Evolutionary conservation across 139 green algal species (phyloP).

Genomic region (Coelastrella sp.): DNA sequence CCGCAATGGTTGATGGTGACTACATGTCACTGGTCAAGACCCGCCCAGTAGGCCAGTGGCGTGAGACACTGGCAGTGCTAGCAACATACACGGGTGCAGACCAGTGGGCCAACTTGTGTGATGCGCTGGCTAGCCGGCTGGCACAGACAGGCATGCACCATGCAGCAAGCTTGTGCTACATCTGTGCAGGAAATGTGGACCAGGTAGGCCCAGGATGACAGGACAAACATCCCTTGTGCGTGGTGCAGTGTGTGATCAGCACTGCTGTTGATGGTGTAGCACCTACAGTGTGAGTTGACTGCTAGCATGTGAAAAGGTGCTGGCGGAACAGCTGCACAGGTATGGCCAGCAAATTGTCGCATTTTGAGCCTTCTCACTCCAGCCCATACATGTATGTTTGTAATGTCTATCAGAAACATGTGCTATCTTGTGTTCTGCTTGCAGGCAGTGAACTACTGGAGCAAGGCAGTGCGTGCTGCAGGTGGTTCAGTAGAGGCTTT

Average conservation of each 20-base stretch:
- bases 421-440: too few relatives aligned
- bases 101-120: conserved; percentile 75
- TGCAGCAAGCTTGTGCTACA: conserved; percentile 92
- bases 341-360: too few relatives aligned
- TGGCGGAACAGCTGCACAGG: conserved; percentile 33
- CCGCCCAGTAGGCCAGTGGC: conserved; percentile 87
- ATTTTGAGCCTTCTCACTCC: too few relatives aligned
- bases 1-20: conserved; percentile 77
- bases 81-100: conserved; percentile 85
- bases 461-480: conserved; percentile 48
- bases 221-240: background rate
- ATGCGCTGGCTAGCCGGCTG: conserved; percentile 80
- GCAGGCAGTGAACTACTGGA: conserved; percentile 84
- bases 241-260: background rate
- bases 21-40: conserved; percentile 84
- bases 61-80: conserved; percentile 96
- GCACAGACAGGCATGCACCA: conserved; percentile 78
- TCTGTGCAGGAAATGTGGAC: conserved; percentile 73
- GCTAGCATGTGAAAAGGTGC: background rate
- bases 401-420: too few relatives aligned
- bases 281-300: too few relatives aligned
- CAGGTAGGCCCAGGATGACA: background rate
- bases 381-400: too few relatives aligned
- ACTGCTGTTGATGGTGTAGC: too few relatives aligned
- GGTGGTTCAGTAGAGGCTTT: conserved; percentile 7